Evolutionary conservation across 495 filamentous ascomycete species (phyloP).

Genomic region (Achaetomiella virescens): DNA sequence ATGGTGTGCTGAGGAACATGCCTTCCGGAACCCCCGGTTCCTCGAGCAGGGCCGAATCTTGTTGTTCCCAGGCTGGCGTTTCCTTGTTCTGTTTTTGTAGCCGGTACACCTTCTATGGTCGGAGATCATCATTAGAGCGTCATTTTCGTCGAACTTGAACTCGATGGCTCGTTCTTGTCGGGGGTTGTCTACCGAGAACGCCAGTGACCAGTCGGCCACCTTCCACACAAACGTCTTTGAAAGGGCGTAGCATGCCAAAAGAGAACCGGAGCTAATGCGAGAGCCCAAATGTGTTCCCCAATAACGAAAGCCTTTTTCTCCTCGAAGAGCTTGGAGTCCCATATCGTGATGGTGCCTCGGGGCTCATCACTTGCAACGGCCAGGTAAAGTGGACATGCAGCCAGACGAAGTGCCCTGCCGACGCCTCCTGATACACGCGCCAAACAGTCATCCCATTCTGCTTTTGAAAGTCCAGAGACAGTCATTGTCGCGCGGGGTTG

Average conservation of each 20-base stretch:
- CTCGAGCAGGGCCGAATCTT: neutral
- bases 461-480: neutral
- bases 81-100: neutral
- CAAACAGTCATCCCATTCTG: conserved; percentile 7
- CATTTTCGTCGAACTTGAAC: neutral
- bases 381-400: neutral
- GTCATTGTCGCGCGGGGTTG: conserved; percentile 1
- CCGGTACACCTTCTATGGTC: neutral
- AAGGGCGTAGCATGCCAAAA: conserved; percentile 1
- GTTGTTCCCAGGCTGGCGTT: neutral
- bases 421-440: neutral
- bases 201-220: conserved; percentile 1
- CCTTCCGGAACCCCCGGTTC: neutral
- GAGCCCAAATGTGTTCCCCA: neutral
- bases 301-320: neutral
- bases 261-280: conserved; percentile 1
- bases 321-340: conserved; percentile 5
- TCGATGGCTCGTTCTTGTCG: neutral
- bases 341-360: neutral
- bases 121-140: conserved; percentile 1
- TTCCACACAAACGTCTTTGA: conserved; percentile 6
- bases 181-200: neutral
- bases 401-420: neutral
- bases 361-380: neutral
- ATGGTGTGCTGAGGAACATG: neutral